Evolutionary conservation across 2,329 filamentous ascomycete genomes (phyloP).

Genomic region (Fonsecaea pugnacius): DNA sequence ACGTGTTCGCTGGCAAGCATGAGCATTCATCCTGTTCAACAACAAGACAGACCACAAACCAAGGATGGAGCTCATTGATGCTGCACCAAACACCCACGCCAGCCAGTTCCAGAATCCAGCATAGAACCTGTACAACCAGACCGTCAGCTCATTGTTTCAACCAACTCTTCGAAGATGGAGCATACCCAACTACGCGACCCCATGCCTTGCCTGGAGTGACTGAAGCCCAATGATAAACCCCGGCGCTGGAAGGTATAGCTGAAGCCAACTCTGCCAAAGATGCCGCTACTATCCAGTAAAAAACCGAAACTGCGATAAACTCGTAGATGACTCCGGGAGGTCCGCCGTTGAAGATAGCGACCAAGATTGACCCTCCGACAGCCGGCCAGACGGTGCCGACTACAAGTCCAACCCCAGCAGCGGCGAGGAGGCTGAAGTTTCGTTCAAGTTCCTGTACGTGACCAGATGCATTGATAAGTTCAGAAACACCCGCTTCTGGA

Average conservation of each 20-base stretch:
- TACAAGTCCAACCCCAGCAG: constrained; percentile 64
- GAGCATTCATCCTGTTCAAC: neutral
- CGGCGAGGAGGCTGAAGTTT: constrained; percentile 64
- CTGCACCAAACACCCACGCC: constrained; percentile 65
- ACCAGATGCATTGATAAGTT: constrained; percentile 63
- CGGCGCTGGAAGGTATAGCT: constrained; percentile 63
- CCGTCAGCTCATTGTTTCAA: constrained; percentile 1
- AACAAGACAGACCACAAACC: constrained; percentile 33
- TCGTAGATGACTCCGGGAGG: constrained; percentile 67
- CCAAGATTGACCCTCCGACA: constrained; percentile 59
- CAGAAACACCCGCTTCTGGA: constrained; percentile 11
- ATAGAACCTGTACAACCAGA: constrained; percentile 39
- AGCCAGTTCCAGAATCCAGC: constrained; percentile 52
- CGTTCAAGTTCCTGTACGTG: constrained; percentile 66
- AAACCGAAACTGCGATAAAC: constrained; percentile 57
- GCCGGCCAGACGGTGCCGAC: constrained; percentile 69
- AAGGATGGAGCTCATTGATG: constrained; percentile 63
- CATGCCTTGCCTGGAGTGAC: constrained; percentile 60
- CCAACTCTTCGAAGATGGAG: neutral
- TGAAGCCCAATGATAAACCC: constrained; percentile 67
- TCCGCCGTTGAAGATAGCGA: constrained; percentile 58
- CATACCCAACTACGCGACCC: constrained; percentile 55
- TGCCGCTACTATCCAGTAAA: constrained; percentile 64
- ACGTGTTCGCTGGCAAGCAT: constrained; percentile 53
- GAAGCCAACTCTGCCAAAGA: constrained; percentile 65